A percentile compares a stretch with the other conserved stretches of the same genome.
Conservation (phyloP, 2,329 filamentous ascomycete genomes). For the Monosporascus sp. region DNA sequence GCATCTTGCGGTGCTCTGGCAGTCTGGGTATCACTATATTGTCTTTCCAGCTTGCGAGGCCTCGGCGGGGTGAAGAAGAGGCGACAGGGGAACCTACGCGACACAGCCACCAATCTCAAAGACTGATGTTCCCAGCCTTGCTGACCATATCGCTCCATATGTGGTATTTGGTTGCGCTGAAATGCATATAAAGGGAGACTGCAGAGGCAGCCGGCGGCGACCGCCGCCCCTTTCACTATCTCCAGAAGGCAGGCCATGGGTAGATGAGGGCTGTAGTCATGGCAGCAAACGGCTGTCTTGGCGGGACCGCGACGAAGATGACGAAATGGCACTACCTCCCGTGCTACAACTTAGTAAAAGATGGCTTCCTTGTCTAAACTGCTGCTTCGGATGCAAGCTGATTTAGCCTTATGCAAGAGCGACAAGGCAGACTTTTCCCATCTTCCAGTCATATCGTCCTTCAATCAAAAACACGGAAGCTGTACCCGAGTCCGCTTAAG, state of each 20-base stretch:
- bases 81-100: not conserved
- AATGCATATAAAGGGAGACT: not conserved
- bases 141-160: not conserved
- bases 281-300: not conserved
- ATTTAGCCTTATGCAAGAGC: not conserved
- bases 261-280: not conserved
- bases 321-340: not conserved
- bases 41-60: not conserved
- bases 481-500: not conserved
- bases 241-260: not conserved
- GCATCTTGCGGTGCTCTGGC: not conserved
- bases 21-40: not conserved
- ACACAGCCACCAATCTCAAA: not conserved
- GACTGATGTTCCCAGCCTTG: not conserved
- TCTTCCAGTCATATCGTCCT: not conserved
- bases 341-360: not conserved
- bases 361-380: not conserved
- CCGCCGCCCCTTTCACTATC: not conserved
- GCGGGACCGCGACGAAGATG: not conserved
- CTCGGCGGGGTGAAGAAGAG: not conserved
- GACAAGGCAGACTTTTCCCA: not conserved
- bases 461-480: not conserved
- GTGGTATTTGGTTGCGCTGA: not conserved
- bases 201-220: not conserved
- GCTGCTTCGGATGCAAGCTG: not conserved